phyloP scores from a whole-genome alignment of 345 rosid genomes.

The Camelina sativa region DNA sequence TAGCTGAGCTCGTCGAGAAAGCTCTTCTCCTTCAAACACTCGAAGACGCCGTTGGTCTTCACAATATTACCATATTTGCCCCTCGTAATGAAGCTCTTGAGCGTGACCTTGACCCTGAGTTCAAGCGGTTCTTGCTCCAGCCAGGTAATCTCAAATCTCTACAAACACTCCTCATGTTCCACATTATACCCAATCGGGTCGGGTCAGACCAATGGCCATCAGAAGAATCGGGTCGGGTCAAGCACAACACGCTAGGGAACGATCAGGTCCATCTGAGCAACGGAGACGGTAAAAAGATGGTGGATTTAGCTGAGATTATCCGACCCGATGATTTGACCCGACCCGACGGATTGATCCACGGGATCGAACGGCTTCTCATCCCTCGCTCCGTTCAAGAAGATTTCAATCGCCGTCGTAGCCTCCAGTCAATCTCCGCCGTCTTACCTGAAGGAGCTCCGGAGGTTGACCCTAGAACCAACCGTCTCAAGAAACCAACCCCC shows the following conservation, averaged over 20 bases:
- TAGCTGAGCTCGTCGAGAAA: slow-evolving; percentile 74
- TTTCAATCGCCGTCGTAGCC: slow-evolving; percentile 64
- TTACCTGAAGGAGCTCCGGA: slow-evolving; percentile 78
- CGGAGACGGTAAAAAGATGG: slow-evolving; percentile 40
- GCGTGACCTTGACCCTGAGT: slow-evolving; percentile 73
- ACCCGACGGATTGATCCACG: slow-evolving; percentile 80
- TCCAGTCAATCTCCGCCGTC: slow-evolving; percentile 67
- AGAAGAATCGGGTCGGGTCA: slow-evolving; percentile 32
- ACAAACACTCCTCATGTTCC: slow-evolving; percentile 61
- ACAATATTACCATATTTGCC: slow-evolving; percentile 75
- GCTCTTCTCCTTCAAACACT: slow-evolving; percentile 72
- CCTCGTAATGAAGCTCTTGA: slow-evolving; percentile 77
- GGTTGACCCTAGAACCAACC: slow-evolving; percentile 68
- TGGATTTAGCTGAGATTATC: slow-evolving; percentile 53
- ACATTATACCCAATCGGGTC: slow-evolving; percentile 62
- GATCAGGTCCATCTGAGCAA: slow-evolving; percentile 47
- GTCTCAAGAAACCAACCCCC: slow-evolving; percentile 57
- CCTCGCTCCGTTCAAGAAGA: slow-evolving; percentile 76
- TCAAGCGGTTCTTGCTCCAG: slow-evolving; percentile 76
- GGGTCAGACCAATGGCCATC: slow-evolving; percentile 49
- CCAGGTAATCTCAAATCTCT: slow-evolving; percentile 75
- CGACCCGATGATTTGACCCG: slow-evolving; percentile 56
- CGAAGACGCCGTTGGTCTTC: slow-evolving; percentile 60
- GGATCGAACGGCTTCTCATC: slow-evolving; percentile 65
- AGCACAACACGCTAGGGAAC: slow-evolving; percentile 48